Percentiles rank a stretch among this genome's conserved stretches.
These are phyloP conservation scores for Sarcocystis neurona DNA, from an alignment of 169 alveolate species.

Conservation along the genomic window DNA sequence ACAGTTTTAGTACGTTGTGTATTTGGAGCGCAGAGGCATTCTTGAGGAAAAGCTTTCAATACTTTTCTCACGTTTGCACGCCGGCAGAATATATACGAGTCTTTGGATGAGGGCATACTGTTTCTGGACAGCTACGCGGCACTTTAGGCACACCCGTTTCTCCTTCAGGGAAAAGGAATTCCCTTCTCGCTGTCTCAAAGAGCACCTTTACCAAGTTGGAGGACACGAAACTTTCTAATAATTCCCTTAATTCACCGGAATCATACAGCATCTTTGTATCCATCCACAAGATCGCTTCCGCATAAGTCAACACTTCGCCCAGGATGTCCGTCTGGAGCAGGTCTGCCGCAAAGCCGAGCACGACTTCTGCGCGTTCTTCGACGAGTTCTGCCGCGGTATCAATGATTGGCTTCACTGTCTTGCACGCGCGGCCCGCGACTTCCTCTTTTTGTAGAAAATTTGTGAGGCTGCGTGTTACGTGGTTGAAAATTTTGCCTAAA, in stretches of 20 bases:
- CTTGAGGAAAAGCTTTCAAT: too few relatives aligned
- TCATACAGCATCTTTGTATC: not conserved
- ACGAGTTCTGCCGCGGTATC: conserved; percentile 12
- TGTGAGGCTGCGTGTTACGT: not conserved
- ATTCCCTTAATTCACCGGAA: not conserved
- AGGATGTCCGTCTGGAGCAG: not conserved
- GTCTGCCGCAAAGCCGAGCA: not conserved
- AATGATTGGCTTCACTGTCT: not conserved
- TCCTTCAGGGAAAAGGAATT: not conserved
- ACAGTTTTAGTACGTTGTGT: too few relatives aligned
- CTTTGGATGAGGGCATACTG: too few relatives aligned
- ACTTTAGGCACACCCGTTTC: too few relatives aligned
- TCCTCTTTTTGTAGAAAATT: not conserved
- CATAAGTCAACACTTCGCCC: not conserved
- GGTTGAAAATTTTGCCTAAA: too few relatives aligned
- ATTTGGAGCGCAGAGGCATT: too few relatives aligned
- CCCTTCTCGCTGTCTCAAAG: not conserved
- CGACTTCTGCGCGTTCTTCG: not conserved
- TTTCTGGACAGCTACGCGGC: too few relatives aligned
- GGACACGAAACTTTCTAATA: not conserved
- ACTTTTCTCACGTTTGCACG: too few relatives aligned
- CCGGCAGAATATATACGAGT: too few relatives aligned
- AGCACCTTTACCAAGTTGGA: not conserved
- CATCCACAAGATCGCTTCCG: not conserved
- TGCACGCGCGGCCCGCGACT: not conserved